Conservation (phyloP, 2,329 filamentous ascomycete species). For the Nemania bipapillata region DNA sequence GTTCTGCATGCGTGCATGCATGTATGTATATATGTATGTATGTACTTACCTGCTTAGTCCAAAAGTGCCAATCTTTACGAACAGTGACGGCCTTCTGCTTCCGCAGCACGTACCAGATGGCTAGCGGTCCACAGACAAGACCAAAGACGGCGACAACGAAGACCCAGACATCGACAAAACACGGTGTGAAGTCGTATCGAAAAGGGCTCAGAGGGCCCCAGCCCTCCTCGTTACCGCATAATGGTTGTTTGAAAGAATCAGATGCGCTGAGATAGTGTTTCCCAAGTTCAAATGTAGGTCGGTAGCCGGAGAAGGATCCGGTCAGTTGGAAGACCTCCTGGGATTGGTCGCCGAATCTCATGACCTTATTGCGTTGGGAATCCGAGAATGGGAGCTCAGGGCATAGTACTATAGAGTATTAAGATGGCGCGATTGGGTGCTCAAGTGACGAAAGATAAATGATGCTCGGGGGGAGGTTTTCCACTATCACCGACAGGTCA, state of each 20-base stretch:
- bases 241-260: conserved; percentile 68
- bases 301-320: conserved; percentile 71
- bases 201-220: conserved; percentile 92
- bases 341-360: conserved; percentile 53
- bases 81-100: conserved; percentile 74
- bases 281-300: conserved; percentile 63
- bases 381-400: conserved; percentile 38
- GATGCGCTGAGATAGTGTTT: conserved; percentile 69
- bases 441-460: conserved; percentile 44
- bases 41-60: conserved; percentile 80
- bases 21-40: background rate
- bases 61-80: conserved; percentile 90
- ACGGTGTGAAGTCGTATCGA: conserved; percentile 95
- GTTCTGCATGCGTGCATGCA: too few species aligned
- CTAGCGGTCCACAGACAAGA: conserved; percentile 77
- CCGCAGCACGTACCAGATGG: conserved; percentile 81
- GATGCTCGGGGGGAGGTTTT: conserved; percentile 9
- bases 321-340: conserved; percentile 65
- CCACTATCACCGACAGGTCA: conserved; percentile 16
- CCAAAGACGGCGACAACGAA: conserved; percentile 81
- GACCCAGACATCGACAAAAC: conserved; percentile 94
- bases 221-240: conserved; percentile 90
- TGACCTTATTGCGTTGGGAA: conserved; percentile 48
- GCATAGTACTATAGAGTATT: conserved; percentile 45
- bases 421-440: conserved; percentile 47